A percentile compares a stretch with the other conserved stretches of the same genome.
Conservation (phyloP, 2,329 filamentous ascomycete genomes). For the Allantophomopsis cytisporea region DNA sequence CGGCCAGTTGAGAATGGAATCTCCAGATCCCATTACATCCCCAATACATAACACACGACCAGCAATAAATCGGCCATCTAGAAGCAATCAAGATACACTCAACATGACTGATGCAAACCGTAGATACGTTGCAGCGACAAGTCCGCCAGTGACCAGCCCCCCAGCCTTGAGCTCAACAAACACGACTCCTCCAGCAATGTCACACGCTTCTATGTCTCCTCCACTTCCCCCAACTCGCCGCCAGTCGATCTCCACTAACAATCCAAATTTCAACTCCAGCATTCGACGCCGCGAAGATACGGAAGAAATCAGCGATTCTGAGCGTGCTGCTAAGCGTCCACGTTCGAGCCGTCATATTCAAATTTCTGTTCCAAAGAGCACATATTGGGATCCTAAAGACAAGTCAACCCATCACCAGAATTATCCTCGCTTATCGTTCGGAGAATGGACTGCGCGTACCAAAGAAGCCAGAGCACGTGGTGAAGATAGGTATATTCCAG, state of each 20-base stretch:
- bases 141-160: too few relatives aligned
- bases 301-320: not conserved
- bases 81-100: too few relatives aligned
- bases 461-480: constrained; percentile 32
- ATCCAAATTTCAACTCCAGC: constrained; percentile 8
- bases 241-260: not conserved
- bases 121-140: too few relatives aligned
- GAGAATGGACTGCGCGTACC: constrained; percentile 41
- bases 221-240: not conserved
- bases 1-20: constrained; percentile 17
- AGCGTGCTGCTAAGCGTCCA: constrained; percentile 24
- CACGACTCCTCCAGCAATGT: not conserved
- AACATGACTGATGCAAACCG: too few relatives aligned
- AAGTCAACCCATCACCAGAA: constrained; percentile 42
- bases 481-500: not conserved
- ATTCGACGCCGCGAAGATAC: constrained; percentile 11
- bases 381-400: constrained; percentile 42
- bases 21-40: constrained; percentile 12
- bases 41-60: constrained; percentile 3
- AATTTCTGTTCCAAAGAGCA: constrained; percentile 36
- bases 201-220: not conserved
- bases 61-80: too few relatives aligned
- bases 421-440: constrained; percentile 50
- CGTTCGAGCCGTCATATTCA: constrained; percentile 44
- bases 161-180: too few relatives aligned